These are phyloP conservation scores for Gaultheria prostrata DNA, from an alignment of 148 eudicot genomes.

Conservation along the genomic window DNA sequence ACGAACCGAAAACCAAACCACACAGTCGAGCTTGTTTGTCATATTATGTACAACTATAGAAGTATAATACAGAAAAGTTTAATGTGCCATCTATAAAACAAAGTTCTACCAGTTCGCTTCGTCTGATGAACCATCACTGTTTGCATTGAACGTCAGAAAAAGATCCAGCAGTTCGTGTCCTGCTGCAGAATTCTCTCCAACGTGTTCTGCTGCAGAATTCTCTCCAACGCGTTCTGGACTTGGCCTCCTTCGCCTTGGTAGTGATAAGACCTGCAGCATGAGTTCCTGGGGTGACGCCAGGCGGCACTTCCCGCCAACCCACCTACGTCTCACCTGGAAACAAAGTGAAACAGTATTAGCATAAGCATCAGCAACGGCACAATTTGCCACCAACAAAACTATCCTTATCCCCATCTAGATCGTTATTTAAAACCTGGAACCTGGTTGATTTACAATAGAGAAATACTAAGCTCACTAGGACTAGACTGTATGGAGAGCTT, in stretches of 20 bases:
- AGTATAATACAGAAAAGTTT: background rate
- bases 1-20: background rate
- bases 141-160: constrained; percentile 40
- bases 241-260: constrained; percentile 29
- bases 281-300: constrained; percentile 59
- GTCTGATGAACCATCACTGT: constrained; percentile 40
- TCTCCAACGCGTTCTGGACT: constrained; percentile 36
- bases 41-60: constrained; percentile 13
- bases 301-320: constrained; percentile 51
- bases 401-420: background rate
- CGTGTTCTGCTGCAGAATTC: constrained; percentile 24
- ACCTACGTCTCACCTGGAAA: constrained; percentile 60
- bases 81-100: constrained; percentile 23
- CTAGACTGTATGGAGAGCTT: background rate
- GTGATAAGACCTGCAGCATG: constrained; percentile 53
- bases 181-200: constrained; percentile 30
- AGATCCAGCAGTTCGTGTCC: constrained; percentile 51
- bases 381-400: background rate
- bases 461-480: background rate
- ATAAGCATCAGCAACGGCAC: constrained; percentile 27
- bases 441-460: background rate
- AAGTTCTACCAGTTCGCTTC: constrained; percentile 22
- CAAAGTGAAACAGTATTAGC: constrained; percentile 41
- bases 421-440: background rate
- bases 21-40: background rate